Percentiles rank a stretch among this genome's conserved stretches.
These are phyloP conservation scores for Arctostaphylos glauca DNA, from an alignment of 148 eudicot species.

Conservation along the genomic window DNA sequence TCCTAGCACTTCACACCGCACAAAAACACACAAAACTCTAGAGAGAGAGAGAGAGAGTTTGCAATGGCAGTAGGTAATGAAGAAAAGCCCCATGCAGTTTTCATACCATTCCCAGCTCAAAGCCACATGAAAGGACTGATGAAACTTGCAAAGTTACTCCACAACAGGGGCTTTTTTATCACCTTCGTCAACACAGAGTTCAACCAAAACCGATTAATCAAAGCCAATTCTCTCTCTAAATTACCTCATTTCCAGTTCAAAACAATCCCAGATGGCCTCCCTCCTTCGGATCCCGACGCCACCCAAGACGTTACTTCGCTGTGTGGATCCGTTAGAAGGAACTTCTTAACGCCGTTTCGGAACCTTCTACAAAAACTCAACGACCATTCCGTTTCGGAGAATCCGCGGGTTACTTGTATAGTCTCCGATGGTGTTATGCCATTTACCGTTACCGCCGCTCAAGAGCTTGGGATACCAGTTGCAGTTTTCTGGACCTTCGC, in stretches of 20 bases:
- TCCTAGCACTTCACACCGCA: too few relatives aligned
- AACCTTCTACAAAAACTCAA: not conserved
- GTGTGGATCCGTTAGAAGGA: not conserved
- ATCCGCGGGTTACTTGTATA: too few relatives aligned
- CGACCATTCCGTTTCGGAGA: not conserved
- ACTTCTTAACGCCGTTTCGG: not conserved
- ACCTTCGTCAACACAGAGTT: too few relatives aligned
- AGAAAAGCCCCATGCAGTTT: not conserved
- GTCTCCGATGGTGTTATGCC: too few relatives aligned
- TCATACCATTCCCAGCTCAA: not conserved
- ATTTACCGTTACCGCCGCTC: too few relatives aligned
- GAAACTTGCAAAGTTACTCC: too few relatives aligned
- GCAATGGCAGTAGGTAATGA: not conserved
- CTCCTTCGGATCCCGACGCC: not conserved
- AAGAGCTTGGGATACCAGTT: too few relatives aligned
- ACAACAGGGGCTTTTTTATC: too few relatives aligned
- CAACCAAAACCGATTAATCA: not conserved
- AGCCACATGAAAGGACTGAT: too few relatives aligned
- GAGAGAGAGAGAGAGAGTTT: too few relatives aligned
- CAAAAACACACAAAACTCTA: too few relatives aligned
- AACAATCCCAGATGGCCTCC: not conserved
- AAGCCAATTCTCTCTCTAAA: not conserved
- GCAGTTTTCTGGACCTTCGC: too few relatives aligned
- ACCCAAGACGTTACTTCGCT: not conserved
- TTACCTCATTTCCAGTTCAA: not conserved